These are phyloP conservation scores for Lippia alba DNA, from an alignment of 305 asterid species.

Conservation along the genomic window DNA sequence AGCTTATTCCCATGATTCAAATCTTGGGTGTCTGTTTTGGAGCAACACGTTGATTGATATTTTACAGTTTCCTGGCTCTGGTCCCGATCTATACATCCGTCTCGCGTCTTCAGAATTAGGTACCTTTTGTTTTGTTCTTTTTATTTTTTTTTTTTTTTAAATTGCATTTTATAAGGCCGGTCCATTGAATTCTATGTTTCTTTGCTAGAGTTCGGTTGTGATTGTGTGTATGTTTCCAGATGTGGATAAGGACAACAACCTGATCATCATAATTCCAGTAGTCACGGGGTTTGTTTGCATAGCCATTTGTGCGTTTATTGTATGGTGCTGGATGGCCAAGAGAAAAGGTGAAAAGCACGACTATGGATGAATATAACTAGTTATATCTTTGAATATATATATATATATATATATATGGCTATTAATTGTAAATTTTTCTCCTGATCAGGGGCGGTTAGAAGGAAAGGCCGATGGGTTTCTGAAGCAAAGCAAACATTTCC, in stretches of 20 bases:
- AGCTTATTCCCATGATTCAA: too few species aligned
- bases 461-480: constrained; percentile 2
- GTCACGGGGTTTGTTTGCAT: constrained; percentile 32
- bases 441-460: constrained; percentile 13
- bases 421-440: neutral
- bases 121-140: too few species aligned
- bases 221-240: constrained; percentile 31
- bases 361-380: too few species aligned
- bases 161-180: too few species aligned
- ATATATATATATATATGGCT: neutral
- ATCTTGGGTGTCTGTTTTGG: too few species aligned
- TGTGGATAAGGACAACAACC: constrained; percentile 33
- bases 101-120: too few species aligned
- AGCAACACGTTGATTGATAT: too few species aligned
- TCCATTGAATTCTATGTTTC: too few species aligned
- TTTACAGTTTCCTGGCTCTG: constrained; percentile 45
- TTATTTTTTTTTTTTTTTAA: too few species aligned
- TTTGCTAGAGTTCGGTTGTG: too few species aligned
- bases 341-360: constrained; percentile 41
- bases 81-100: constrained; percentile 4
- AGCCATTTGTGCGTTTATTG: constrained; percentile 31
- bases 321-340: constrained; percentile 41
- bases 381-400: neutral
- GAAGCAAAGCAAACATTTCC: constrained; percentile 26
- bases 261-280: constrained; percentile 39